These are phyloP conservation scores for Lentinula guzmanii DNA, from an alignment of 768 basidiomycete species.

Conservation along the genomic window DNA sequence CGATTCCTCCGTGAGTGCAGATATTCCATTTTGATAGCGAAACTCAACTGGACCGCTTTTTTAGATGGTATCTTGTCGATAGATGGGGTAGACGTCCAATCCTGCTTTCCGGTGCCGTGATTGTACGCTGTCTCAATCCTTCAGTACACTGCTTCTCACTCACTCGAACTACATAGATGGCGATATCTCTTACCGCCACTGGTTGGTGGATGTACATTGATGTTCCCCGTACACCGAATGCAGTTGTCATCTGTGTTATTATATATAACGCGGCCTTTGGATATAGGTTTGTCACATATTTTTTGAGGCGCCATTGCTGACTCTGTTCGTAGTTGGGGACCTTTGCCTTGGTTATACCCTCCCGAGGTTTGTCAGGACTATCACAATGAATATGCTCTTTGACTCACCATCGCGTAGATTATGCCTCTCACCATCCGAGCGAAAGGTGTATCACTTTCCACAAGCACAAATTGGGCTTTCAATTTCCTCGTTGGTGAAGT, in stretches of 20 bases:
- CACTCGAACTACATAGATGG: constrained; percentile 52
- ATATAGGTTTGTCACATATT: constrained; percentile 47
- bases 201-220: constrained; percentile 96
- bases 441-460: constrained; percentile 93
- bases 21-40: neutral
- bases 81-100: constrained; percentile 86
- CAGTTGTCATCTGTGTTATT: constrained; percentile 85
- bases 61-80: constrained; percentile 91
- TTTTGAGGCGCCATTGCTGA: neutral
- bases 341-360: constrained; percentile 83
- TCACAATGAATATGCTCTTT: neutral
- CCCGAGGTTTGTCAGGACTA: constrained; percentile 52
- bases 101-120: constrained; percentile 76
- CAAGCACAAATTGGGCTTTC: constrained; percentile 86
- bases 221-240: constrained; percentile 75
- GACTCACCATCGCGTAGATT: constrained; percentile 44
- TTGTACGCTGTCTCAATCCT: constrained; percentile 38
- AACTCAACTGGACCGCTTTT: constrained; percentile 7
- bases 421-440: constrained; percentile 86
- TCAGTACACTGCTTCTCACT: neutral
- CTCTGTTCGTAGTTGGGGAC: constrained; percentile 60
- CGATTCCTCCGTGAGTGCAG: constrained; percentile 68
- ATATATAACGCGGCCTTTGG: constrained; percentile 94
- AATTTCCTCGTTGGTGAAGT: constrained; percentile 87
- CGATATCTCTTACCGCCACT: constrained; percentile 66